Evolutionary conservation across 2,329 filamentous ascomycete species (phyloP), one percentile per base, ranked within the genome.

Genomic region (Fonsecaea erecta): DNA sequence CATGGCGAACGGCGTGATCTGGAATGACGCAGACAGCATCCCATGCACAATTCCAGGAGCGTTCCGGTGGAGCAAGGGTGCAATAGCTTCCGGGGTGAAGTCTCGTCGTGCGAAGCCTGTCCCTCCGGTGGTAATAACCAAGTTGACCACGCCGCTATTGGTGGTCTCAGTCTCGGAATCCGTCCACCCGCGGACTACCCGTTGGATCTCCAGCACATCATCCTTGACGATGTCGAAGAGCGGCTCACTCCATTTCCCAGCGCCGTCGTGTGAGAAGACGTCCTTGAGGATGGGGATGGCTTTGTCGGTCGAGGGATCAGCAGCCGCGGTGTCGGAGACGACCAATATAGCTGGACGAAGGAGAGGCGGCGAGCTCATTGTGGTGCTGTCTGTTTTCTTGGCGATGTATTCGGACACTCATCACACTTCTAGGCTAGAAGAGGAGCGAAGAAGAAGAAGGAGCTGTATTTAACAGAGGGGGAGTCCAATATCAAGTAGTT

Each of bases 1-100:
- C 81, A 97, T 89, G 52, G 95, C 95, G 79, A 99, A 99, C 53
- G 94, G 93, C 2, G 95, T 99, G 35, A 98, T 88, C 51, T 86
- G 82, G 16, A 97, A 81, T 0, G 94, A 98, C 21, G 91, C 84
- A 5, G 93, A 84, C 48, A 99, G 83, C 94, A 99, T 99, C 70
- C 88, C 93, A 78, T 99, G 93, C 84, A 97, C 90, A 56, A 99
- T 82, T 0, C 95, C 95, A 0, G 93, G 88, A 0, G 95, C 95
- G 76, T 94, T 87, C 75, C 90, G 93, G 73, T 97, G 88, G 51
- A 98, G 83, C 46, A 98, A 78, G 4, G 89, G 86, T 14, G 84
- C 80, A n/a, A 97, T 85, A 57, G 93, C 93, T 90, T 98, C 95
- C 1, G 95, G 95, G 0, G 95, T 99, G 48, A 85, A 83, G 80